Conservation (phyloP, 164 flowering plant genomes). For the Santalum album region DNA sequence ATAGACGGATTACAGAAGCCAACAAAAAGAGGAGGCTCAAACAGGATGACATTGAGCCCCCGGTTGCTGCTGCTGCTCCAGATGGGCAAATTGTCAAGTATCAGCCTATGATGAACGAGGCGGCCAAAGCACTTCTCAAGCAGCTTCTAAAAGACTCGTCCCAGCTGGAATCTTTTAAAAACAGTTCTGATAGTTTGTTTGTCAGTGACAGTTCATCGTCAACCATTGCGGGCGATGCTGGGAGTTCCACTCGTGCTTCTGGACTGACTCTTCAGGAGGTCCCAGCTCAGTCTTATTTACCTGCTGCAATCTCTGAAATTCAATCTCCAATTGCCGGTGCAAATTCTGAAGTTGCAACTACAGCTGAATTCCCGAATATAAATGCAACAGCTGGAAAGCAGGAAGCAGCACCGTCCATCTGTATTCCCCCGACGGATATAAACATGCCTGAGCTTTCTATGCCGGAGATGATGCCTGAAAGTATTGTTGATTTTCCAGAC, state of each 20-base stretch:
- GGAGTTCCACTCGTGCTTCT: background rate
- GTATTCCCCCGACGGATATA: background rate
- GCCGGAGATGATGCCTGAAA: background rate
- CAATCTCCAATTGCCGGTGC: background rate
- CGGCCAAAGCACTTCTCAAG: background rate
- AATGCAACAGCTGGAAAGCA: background rate
- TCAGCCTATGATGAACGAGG: background rate
- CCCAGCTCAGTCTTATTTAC: background rate
- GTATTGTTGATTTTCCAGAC: background rate
- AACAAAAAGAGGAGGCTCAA: slow-evolving; percentile 4
- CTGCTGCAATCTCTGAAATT: background rate
- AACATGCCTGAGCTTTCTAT: background rate
- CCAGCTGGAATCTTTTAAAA: background rate
- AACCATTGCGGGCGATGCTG: background rate
- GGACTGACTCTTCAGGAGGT: slow-evolving; percentile 1
- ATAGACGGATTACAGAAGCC: background rate
- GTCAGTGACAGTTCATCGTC: background rate
- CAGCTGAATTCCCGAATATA: background rate
- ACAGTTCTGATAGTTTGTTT: too few species aligned
- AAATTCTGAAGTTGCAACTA: too few species aligned
- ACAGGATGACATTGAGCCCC: background rate
- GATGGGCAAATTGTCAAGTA: background rate
- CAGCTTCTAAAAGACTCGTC: background rate
- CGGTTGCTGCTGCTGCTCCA: background rate
- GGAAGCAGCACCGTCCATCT: background rate